Conservation (phyloP, 2,329 filamentous ascomycete species). For the Beauveria sp. region DNA sequence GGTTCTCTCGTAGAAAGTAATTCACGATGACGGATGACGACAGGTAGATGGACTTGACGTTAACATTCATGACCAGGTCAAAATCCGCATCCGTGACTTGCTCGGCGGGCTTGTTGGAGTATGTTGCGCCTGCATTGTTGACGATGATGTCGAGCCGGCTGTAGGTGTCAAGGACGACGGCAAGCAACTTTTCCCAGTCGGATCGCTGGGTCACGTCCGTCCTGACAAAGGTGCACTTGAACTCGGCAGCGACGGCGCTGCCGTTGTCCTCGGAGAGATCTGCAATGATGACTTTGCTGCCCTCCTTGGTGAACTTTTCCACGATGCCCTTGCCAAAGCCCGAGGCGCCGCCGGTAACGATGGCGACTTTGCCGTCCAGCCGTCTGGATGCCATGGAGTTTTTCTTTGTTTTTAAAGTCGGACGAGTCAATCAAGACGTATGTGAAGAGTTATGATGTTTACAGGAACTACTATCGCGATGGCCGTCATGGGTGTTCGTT, state of each 20-base stretch:
- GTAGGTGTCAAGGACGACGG: conserved; percentile 35
- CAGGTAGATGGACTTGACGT: conserved; percentile 59
- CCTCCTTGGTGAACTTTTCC: conserved; percentile 50
- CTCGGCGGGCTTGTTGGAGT: conserved; percentile 53
- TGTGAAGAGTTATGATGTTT: no score
- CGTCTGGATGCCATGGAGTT: conserved; percentile 17
- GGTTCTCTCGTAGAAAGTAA: conserved; percentile 49
- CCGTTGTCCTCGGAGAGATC: conserved; percentile 51
- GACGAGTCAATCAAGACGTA: no score
- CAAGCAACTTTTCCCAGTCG: conserved; percentile 46
- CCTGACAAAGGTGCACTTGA: conserved; percentile 34
- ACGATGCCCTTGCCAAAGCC: conserved; percentile 59
- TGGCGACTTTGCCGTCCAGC: conserved; percentile 34
- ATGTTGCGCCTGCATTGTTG: conserved; percentile 54
- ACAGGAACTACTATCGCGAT: not conserved
- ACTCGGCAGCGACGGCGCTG: conserved; percentile 34
- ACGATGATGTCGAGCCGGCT: conserved; percentile 50
- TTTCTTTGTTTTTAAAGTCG: no score
- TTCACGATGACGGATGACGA: conserved; percentile 52
- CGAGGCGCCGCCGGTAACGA: conserved; percentile 47
- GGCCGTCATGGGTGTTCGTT: not conserved
- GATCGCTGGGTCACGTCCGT: conserved; percentile 43
- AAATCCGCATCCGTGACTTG: conserved; percentile 60
- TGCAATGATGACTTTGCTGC: conserved; percentile 52
- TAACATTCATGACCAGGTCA: conserved; percentile 58